phyloP scores from a whole-genome alignment of 2,329 filamentous ascomycete genomes.

The Clarireedia monteithiana region DNA sequence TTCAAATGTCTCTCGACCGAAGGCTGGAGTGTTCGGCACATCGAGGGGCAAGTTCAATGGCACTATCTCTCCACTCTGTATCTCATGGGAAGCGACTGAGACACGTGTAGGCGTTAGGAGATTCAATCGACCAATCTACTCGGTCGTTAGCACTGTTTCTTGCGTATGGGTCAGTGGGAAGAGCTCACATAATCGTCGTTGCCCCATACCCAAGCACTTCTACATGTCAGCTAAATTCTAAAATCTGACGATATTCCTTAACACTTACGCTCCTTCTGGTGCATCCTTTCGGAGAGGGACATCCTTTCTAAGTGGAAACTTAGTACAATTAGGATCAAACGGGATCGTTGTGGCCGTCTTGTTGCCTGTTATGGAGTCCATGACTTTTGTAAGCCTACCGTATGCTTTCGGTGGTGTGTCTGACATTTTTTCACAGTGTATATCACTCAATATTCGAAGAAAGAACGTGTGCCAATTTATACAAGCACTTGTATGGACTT shows the following conservation, averaged over 20 bases:
- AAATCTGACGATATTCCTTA: neutral
- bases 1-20: constrained; percentile 27
- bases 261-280: constrained; percentile 24
- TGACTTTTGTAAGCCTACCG: constrained; percentile 21
- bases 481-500: neutral
- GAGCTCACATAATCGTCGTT: constrained; percentile 23
- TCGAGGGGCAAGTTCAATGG: constrained; percentile 1
- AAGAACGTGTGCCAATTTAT: too few species aligned
- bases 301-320: constrained; percentile 24
- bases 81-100: constrained; percentile 29
- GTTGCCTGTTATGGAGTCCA: constrained; percentile 20
- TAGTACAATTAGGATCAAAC: constrained; percentile 26
- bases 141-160: neutral
- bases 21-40: constrained; percentile 31
- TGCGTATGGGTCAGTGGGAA: neutral
- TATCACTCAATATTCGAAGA: too few species aligned
- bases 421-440: constrained; percentile 12
- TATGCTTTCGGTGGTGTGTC: constrained; percentile 13
- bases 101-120: constrained; percentile 38
- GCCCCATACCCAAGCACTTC: constrained; percentile 28
- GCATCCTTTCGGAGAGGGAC: constrained; percentile 25
- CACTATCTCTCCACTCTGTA: constrained; percentile 3
- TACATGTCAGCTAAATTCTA: neutral
- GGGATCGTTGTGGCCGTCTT: constrained; percentile 23
- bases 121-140: constrained; percentile 38